Base-by-base conservation (phyloP, 345 rosid genomes). In the Lumnitzera littorea region DNA sequence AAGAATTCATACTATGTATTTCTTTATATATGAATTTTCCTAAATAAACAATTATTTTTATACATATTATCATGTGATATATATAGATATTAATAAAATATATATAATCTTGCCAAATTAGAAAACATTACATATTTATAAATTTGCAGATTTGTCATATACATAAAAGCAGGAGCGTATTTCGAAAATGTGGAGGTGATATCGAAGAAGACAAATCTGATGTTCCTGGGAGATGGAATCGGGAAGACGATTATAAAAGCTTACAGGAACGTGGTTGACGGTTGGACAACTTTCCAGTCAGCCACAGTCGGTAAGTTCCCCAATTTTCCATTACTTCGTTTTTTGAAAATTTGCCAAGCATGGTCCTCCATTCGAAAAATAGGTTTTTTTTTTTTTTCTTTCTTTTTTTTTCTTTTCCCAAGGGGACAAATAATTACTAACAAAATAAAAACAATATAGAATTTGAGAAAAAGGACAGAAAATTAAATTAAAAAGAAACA, bases 221-320 rank as follows among this genome's bases (percentile, higher is more conserved):
- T 82, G 91, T 89, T 91, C 47, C 9, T 89, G 9, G 96, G 98
- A 27, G 98, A 91, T 53, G 96, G 96, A 46, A 85, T 91, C 48
- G 95, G 84, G n/a, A 78, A 66, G 76, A 91, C 95, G 6, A 56
- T 82, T 50, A 74, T 89, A 53, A 91, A 84, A 66, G 90, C 80
- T 10, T 71, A 67, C 46, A 64, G 91, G 56, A 88, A 73, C 23
- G 80, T 62, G 4, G 78, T 67, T 12, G 96, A 83, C 36, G 91
- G 92, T 29, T 88, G 77, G 81, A 84, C 96, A 20, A 82, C 98
- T 64, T 88, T 83, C 82, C 75, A 82, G 54, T 88, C 96, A 2
- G 96, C 96, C 15, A 91, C 98, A 1, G 88, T 91, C 8, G 98
- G 98, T 91, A 57, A 80, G 82, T 73, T 57, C 23, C 8, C 47